A percentile compares a stretch with the other conserved stretches of the same genome.
Conservation (phyloP, 345 rosid genomes). For the Noccaea bulbosa region DNA sequence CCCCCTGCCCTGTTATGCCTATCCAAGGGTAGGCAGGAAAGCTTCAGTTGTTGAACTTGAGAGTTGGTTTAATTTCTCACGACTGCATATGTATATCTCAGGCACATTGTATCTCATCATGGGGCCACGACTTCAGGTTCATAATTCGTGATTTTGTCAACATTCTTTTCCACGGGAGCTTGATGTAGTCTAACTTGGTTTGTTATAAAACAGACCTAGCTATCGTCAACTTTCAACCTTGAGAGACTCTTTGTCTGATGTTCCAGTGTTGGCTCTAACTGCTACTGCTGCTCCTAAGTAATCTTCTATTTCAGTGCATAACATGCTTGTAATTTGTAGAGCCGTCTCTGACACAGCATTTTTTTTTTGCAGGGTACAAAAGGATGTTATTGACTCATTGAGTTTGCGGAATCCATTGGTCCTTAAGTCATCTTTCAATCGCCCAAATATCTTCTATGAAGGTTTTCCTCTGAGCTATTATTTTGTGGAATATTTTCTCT, state of each 20-base stretch:
- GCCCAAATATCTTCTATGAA: conserved; percentile 92
- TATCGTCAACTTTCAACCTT: conserved; percentile 88
- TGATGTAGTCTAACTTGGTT: conserved; percentile 19
- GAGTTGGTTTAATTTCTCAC: conserved; percentile 20
- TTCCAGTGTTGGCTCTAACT: conserved; percentile 88
- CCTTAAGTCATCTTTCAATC: conserved; percentile 91
- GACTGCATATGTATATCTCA: conserved; percentile 48
- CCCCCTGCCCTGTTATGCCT: background rate
- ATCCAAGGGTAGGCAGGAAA: conserved; percentile 17
- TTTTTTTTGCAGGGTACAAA: conserved; percentile 73
- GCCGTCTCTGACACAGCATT: conserved; percentile 17
- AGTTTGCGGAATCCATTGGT: conserved; percentile 76
- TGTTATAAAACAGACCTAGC: conserved; percentile 61
- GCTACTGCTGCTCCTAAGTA: conserved; percentile 98
- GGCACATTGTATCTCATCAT: conserved; percentile 97
- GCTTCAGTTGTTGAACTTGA: conserved; percentile 17
- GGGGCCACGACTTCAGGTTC: conserved; percentile 99
- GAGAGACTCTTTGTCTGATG: conserved; percentile 71
- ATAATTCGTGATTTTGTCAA: conserved; percentile 32
- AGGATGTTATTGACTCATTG: conserved; percentile 83
- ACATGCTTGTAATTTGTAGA: conserved; percentile 9
- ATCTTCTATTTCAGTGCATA: conserved; percentile 36
- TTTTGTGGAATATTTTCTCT: conserved; percentile 8
- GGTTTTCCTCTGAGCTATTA: conserved; percentile 51
- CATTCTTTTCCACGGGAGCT: background rate